Base-by-base conservation (phyloP, 2,329 filamentous ascomycete genomes). In the Drechslerella dactyloides region DNA sequence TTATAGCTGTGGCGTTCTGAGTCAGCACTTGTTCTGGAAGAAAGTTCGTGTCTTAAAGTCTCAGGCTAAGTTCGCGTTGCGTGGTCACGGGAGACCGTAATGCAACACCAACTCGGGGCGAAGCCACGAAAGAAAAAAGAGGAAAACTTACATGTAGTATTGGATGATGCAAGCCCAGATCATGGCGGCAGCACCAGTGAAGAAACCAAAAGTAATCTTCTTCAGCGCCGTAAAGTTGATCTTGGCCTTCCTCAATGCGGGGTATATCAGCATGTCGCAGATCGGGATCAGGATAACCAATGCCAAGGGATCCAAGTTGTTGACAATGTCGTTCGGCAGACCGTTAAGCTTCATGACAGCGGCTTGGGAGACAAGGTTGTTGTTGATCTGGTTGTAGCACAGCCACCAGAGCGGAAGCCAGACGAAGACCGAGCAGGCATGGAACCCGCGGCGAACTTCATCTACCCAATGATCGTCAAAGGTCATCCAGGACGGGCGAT, bases 381-480 rank as follows among this genome's bases (percentile, higher is more conserved):
- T 81, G 74, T 83, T 82, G 77, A 86, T 84, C 75, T 86, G 85
- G 62, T 82, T 82, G 77, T 85, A 85, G 56, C 83, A 82, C 10
- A 87, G 80, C 83, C 84, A 86, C 79, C 84, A 86, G 70, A 84
- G 83, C 44, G 89, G 88, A 64, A 87, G 84, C 82, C 88, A 91
- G 73, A 87, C 76, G 75, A 73, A 73, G n/a, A 73, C 69, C 40
- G 69, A 73, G 81, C 88, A 90, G 64, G 88, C 88, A 75, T 84
- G 82, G 64, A 90, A 81, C 73, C 89, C 89, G 79, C 89, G 87
- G 58, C 83, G 83, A 54, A 92, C 86, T 78, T 93, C 89, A 77
- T 91, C 89, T 35, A 93, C 90, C 89, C 90, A 93, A 58, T 86
- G 85, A 75, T 93, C 90, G 73, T 93, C 90, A 75, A 91, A 92